Percentiles rank a stretch among this genome's conserved stretches.
phyloP scores from a whole-genome alignment of 2,329 filamentous ascomycete species.

The Fusarium musae region DNA sequence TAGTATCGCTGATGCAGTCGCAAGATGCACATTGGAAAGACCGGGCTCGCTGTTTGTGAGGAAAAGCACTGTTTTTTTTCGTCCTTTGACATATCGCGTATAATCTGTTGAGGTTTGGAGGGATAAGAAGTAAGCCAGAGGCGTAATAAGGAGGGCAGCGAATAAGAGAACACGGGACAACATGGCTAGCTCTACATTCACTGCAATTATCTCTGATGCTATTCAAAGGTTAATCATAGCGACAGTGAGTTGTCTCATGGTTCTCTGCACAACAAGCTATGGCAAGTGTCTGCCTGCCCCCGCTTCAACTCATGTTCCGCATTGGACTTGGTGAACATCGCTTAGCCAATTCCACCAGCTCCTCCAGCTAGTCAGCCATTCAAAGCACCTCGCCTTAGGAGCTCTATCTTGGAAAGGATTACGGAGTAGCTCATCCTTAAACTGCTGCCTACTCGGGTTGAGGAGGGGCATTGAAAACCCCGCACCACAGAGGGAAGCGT shows the following conservation, averaged over 20 bases:
- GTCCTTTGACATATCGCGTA: not conserved
- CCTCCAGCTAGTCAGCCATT: not conserved
- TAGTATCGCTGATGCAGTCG: conserved; percentile 49
- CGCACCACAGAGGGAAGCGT: not conserved
- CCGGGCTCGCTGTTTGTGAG: conserved; percentile 42
- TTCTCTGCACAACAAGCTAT: too few relatives aligned
- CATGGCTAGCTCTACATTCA: not conserved
- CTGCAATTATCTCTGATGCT: not conserved
- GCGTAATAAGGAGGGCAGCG: not conserved
- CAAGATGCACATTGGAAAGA: conserved; percentile 52
- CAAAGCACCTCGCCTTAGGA: fast-evolving
- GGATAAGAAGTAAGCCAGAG: not conserved
- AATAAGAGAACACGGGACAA: not conserved
- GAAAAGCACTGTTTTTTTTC: not conserved
- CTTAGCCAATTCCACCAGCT: not conserved
- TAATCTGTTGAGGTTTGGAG: not conserved
- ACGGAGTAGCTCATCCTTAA: not conserved
- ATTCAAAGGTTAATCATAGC: not conserved
- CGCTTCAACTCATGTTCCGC: not conserved
- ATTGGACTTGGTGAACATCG: too few relatives aligned
- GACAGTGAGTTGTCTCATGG: not conserved
- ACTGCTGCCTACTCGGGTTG: not conserved
- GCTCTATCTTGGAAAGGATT: not conserved
- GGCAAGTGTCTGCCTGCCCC: not conserved
- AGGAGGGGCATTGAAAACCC: not conserved